These are phyloP conservation scores for Dactylellina cionopaga DNA, from an alignment of 2,329 filamentous ascomycete species.

Conservation along the genomic window DNA sequence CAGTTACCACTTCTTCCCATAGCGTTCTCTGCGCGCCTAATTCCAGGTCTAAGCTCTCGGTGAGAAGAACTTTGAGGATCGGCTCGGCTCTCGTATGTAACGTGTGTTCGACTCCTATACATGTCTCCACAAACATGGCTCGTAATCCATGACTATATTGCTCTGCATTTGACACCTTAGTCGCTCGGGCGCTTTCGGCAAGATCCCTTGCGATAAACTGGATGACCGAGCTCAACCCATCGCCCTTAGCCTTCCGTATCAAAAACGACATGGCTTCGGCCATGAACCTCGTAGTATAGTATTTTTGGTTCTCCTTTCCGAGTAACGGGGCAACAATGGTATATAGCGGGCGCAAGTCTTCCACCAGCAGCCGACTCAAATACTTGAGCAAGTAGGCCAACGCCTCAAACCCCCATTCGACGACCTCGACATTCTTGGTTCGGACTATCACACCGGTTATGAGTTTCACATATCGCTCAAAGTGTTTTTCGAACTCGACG, in stretches of 20 bases:
- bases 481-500: constrained; percentile 86
- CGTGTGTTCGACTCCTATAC: constrained; percentile 70
- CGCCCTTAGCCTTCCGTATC: constrained; percentile 86
- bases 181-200: constrained; percentile 57
- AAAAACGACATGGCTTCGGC: constrained; percentile 95
- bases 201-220: constrained; percentile 77
- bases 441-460: constrained; percentile 81
- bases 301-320: constrained; percentile 81
- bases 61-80: constrained; percentile 66
- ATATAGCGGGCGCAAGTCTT: constrained; percentile 84
- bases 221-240: constrained; percentile 76
- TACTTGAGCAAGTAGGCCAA: constrained; percentile 98
- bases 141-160: constrained; percentile 89
- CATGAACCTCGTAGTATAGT: constrained; percentile 88
- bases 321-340: constrained; percentile 80
- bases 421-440: constrained; percentile 82
- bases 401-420: constrained; percentile 96
- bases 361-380: constrained; percentile 83
- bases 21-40: not conserved
- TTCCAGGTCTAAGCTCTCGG: constrained; percentile 56
- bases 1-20: constrained; percentile 71
- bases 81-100: constrained; percentile 69
- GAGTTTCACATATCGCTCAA: constrained; percentile 76
- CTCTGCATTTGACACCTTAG: constrained; percentile 59
- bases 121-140: constrained; percentile 87